These are phyloP conservation scores for Dimocarpus longan DNA, from an alignment of 345 rosid genomes.

Conservation along the genomic window DNA sequence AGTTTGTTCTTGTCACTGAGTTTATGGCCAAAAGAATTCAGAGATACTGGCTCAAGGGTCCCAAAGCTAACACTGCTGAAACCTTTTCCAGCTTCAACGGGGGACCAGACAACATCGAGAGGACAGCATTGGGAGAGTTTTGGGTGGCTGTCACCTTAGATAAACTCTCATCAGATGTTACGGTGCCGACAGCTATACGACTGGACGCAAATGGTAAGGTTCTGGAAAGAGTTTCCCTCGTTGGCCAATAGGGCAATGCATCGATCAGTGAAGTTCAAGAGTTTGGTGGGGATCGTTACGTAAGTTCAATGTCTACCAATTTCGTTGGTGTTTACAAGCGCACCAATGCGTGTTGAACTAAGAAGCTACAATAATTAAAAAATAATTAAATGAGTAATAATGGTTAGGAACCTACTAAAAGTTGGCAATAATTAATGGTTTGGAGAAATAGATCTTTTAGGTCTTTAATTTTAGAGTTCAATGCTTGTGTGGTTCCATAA, in stretches of 20 bases:
- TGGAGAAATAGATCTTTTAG: too few relatives aligned
- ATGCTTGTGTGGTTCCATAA: too few relatives aligned
- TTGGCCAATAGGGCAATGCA: slow-evolving; percentile 1
- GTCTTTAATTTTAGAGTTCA: too few relatives aligned
- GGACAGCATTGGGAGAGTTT: neutral
- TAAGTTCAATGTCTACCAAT: slow-evolving; percentile 1
- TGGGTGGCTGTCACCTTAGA: slow-evolving; percentile 16
- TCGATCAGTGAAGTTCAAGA: slow-evolving; percentile 22
- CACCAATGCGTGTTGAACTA: neutral
- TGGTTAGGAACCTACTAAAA: too few relatives aligned
- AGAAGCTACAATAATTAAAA: neutral
- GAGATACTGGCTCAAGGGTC: slow-evolving; percentile 25
- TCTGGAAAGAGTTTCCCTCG: neutral
- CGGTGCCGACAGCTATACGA: neutral
- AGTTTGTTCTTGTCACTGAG: slow-evolving; percentile 15
- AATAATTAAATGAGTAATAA: too few relatives aligned
- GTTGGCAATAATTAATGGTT: too few relatives aligned
- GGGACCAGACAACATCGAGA: slow-evolving; percentile 26
- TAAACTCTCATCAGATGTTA: neutral
- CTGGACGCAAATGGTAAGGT: slow-evolving; percentile 7
- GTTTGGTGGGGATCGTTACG: neutral
- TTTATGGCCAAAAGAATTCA: neutral
- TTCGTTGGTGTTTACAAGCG: slow-evolving; percentile 17
- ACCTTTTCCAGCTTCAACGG: neutral
- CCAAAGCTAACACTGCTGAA: slow-evolving; percentile 10